A percentile compares a stretch with the other conserved stretches of the same genome.
Conservation (phyloP, 2,329 filamentous ascomycete species). For the Colletotrichum navitas region DNA sequence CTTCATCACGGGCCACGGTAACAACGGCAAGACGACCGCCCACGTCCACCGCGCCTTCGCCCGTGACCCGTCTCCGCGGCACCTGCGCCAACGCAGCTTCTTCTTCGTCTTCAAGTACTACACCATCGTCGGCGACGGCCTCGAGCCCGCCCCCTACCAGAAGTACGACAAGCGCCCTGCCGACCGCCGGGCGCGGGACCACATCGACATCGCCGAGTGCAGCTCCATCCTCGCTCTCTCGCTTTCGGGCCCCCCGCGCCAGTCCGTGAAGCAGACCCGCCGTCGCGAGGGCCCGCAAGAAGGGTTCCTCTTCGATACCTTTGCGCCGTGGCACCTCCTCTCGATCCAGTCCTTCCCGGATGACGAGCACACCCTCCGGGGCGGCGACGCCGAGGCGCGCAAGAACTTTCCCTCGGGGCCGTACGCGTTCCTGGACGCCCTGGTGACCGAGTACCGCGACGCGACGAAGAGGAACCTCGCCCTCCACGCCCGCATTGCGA, state of each 20-base stretch:
- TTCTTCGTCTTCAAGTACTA: constrained; percentile 76
- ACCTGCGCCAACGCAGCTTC: constrained; percentile 66
- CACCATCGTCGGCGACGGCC: constrained; percentile 68
- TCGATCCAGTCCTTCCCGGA: constrained; percentile 71
- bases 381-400: constrained; percentile 61
- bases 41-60: constrained; percentile 64
- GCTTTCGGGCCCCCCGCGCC: constrained; percentile 64
- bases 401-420: constrained; percentile 71
- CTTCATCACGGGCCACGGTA: constrained; percentile 62
- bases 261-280: constrained; percentile 62
- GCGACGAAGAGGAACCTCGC: constrained; percentile 69
- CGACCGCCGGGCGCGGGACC: constrained; percentile 56
- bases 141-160: constrained; percentile 72
- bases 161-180: constrained; percentile 62
- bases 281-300: constrained; percentile 60
- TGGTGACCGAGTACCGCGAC: constrained; percentile 71
- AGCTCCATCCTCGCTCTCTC: constrained; percentile 70
- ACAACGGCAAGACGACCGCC: constrained; percentile 59
- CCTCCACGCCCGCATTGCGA: constrained; percentile 68
- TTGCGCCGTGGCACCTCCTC: constrained; percentile 71
- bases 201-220: constrained; percentile 71
- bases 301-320: constrained; percentile 69
- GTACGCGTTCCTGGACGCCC: constrained; percentile 70
- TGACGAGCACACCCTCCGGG: constrained; percentile 67
- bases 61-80: constrained; percentile 51